A percentile compares a stretch with the other conserved stretches of the same genome.
Evolutionary conservation across 495 filamentous ascomycete genomes (phyloP).

Genomic region (Pyrenula aspistea): DNA sequence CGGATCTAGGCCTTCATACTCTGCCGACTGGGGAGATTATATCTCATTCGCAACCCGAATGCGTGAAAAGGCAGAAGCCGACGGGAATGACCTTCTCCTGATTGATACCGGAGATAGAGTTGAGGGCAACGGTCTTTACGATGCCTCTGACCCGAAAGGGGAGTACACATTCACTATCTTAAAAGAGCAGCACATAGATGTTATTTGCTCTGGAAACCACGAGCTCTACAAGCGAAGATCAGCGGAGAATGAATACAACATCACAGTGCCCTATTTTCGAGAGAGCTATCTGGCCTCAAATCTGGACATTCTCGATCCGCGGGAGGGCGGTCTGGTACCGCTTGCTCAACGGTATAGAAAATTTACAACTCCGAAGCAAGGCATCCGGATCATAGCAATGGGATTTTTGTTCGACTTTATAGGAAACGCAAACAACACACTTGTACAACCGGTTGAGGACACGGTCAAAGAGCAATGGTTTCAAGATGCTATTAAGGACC

Average conservation of each 20-base stretch:
- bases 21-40: constrained; percentile 96
- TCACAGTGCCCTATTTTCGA: constrained; percentile 67
- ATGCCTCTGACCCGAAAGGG: constrained; percentile 77
- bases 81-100: constrained; percentile 72
- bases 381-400: constrained; percentile 72
- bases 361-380: constrained; percentile 80
- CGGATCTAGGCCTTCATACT: constrained; percentile 59
- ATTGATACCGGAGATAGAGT: constrained; percentile 91
- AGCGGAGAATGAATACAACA: constrained; percentile 60
- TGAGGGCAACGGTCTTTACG: constrained; percentile 95
- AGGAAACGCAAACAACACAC: constrained; percentile 77
- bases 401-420: constrained; percentile 93
- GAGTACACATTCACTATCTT: constrained; percentile 79
- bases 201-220: constrained; percentile 86
- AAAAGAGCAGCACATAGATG: constrained; percentile 67
- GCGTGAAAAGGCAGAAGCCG: constrained; percentile 60
- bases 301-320: constrained; percentile 71
- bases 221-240: constrained; percentile 79
- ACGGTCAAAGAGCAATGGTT: constrained; percentile 84
- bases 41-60: constrained; percentile 82
- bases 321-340: constrained; percentile 55
- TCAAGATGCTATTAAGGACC: constrained; percentile 66
- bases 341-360: constrained; percentile 74
- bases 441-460: constrained; percentile 65
- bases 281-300: constrained; percentile 79